Evolutionary conservation across 2,329 filamentous ascomycete species (phyloP).

Genomic region (Pochonia chlamydosporia): DNA sequence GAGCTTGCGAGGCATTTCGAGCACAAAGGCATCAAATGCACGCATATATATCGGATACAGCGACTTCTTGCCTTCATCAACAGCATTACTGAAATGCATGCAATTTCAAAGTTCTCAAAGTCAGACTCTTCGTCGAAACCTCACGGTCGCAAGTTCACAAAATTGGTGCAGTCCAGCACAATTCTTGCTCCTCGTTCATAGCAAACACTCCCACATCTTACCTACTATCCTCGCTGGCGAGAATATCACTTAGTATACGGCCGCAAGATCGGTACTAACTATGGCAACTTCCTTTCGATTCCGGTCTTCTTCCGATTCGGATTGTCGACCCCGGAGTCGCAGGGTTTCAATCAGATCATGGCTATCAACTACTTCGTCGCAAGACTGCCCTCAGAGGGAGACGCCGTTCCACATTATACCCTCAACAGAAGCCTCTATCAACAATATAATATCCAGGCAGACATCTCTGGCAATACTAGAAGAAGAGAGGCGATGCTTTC

Average conservation of each 20-base stretch:
- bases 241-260: not conserved
- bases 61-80: too few species aligned
- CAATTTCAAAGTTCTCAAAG: too few species aligned
- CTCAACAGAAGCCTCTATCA: conserved; percentile 47
- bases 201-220: too few species aligned
- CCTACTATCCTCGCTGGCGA: not conserved
- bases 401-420: conserved; percentile 29
- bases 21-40: too few species aligned
- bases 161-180: too few species aligned
- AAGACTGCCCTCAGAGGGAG: not conserved
- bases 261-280: not conserved
- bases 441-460: conserved; percentile 53
- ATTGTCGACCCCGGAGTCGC: not conserved
- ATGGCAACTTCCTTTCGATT: not conserved
- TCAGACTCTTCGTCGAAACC: too few species aligned
- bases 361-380: not conserved
- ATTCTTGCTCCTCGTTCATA: too few species aligned
- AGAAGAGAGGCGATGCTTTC: conserved; percentile 49
- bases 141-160: too few species aligned
- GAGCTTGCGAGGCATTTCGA: too few species aligned
- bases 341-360: not conserved
- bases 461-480: conserved; percentile 52
- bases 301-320: not conserved
- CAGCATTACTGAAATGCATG: too few species aligned
- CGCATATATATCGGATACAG: too few species aligned